Evolutionary conservation across 2,329 filamentous ascomycete genomes (phyloP), one percentile per base, ranked within the genome.

Genomic region (Rutstroemia sp.): DNA sequence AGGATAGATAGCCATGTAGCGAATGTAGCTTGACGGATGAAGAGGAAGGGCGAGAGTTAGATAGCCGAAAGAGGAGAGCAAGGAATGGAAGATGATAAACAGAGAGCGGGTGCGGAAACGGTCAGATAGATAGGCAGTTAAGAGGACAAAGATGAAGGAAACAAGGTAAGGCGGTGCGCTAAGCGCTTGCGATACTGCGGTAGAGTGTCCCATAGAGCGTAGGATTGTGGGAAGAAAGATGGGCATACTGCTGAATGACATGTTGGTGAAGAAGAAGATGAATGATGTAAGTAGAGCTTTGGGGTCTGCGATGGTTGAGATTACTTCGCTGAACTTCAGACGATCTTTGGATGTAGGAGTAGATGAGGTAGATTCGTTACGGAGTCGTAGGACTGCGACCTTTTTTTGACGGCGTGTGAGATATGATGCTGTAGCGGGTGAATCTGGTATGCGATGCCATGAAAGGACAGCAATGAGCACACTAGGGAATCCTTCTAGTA

Each of bases 261-360:
- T 87, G 71, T 96, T 95, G 67, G 87, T 84, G 70, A 86, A 83
- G 75, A 95, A 91, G 76, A 95, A 89, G 81, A 95, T 95, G 64
- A 82, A 72, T 1, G 89, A 86, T 4, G 88, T 88, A 44, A 92
- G 76, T 73, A 89, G 92, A 57, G 81, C 81, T 62, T 84, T 84
- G 0, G 87, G 85, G 70, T 90, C 87, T 46, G 67, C 64, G 30
- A 89, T 71, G 2, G 82, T 80, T 58, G 79, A 73, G 14, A 82
- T 66, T 42, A 88, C 76, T 62, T 87, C 83, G 30, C 70, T 70
- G 64, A 76, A 72, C 40, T 82, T 73, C 49, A 88, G 74, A 7
- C 74, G 72, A 27, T 63, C 61, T 48, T 64, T 40, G 14, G 12
- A 30, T 21, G 51, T 21, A 4, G 38, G n/a, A n/a, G 64, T 60